Conservation (phyloP, 2,329 filamentous ascomycete genomes). For the Lecanicillium sp. region DNA sequence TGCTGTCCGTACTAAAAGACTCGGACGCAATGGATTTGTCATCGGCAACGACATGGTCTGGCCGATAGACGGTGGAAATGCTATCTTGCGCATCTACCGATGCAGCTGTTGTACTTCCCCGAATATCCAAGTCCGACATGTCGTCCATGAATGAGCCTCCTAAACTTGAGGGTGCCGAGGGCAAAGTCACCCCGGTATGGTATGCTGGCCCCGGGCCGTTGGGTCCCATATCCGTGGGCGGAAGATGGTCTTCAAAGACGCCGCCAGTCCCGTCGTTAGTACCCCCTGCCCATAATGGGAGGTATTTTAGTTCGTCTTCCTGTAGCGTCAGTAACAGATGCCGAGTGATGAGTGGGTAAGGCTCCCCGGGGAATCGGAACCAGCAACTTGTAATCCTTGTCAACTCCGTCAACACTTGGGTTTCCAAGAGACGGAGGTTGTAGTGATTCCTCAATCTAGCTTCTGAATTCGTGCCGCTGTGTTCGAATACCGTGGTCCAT, state of each 20-base stretch:
- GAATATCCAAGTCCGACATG: constrained; percentile 23
- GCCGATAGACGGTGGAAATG: constrained; percentile 26
- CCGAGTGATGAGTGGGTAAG: constrained; percentile 26
- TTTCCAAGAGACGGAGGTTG: neutral
- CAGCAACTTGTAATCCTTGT: constrained; percentile 16
- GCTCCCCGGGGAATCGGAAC: constrained; percentile 21
- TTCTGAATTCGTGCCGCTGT: too few species aligned
- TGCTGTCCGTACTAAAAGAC: constrained; percentile 21
- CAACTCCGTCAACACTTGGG: constrained; percentile 11
- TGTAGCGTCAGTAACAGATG: constrained; percentile 44
- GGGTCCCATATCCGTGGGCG: constrained; percentile 34
- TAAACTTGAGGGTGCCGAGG: constrained; percentile 24
- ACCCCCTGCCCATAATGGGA: constrained; percentile 58
- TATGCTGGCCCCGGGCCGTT: constrained; percentile 37
- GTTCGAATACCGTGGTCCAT: too few species aligned
- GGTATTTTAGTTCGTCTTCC: constrained; percentile 50
- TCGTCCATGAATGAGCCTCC: constrained; percentile 27
- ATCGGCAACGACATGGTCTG: constrained; percentile 23
- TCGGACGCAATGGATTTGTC: constrained; percentile 25
- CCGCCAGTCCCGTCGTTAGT: constrained; percentile 42
- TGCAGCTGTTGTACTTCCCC: constrained; percentile 22
- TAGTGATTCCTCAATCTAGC: too few species aligned
- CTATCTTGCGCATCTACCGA: constrained; percentile 32
- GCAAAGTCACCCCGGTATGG: constrained; percentile 33
- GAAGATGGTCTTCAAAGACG: constrained; percentile 34